phyloP scores from a whole-genome alignment of 768 basidiomycete genomes.

The Mycena latifolia region DNA sequence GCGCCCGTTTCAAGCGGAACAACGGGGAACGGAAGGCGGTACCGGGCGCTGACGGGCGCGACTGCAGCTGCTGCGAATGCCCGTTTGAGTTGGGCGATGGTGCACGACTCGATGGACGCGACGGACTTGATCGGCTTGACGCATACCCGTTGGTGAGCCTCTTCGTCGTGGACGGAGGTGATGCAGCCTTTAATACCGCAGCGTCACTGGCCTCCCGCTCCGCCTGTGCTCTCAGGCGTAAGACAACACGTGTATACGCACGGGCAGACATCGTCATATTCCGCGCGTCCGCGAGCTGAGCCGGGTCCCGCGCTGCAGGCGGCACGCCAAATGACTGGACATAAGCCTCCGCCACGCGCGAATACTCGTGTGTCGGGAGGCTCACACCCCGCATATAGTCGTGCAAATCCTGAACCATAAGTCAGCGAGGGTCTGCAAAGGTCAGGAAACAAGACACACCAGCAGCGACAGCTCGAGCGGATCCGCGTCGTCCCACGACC shows the following conservation, averaged over 20 bases:
- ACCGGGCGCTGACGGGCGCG: slow-evolving; percentile 18
- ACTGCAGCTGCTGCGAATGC: slow-evolving; percentile 36
- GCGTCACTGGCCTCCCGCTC: slow-evolving; percentile 62
- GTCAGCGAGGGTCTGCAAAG: neutral
- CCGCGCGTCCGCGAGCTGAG: slow-evolving; percentile 57
- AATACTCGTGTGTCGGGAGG: slow-evolving; percentile 80
- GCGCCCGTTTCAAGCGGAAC: slow-evolving; percentile 78
- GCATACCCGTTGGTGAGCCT: slow-evolving; percentile 28
- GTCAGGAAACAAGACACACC: slow-evolving; percentile 56
- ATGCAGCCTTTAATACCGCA: slow-evolving; percentile 39
- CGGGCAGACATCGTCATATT: slow-evolving; percentile 72
- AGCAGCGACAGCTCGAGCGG: slow-evolving; percentile 72
- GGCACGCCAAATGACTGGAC: slow-evolving; percentile 63
- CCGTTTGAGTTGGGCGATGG: slow-evolving; percentile 71
- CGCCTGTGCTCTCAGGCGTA: slow-evolving; percentile 83
- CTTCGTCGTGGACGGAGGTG: slow-evolving; percentile 32
- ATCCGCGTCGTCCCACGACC: slow-evolving; percentile 72
- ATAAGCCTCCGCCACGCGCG: slow-evolving; percentile 68
- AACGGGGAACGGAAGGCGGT: slow-evolving; percentile 75
- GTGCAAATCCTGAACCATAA: slow-evolving; percentile 70
- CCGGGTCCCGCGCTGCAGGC: slow-evolving; percentile 55
- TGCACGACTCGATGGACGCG: slow-evolving; percentile 70
- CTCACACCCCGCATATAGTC: slow-evolving; percentile 86
- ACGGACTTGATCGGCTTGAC: slow-evolving; percentile 44
- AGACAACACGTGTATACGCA: slow-evolving; percentile 83